phyloP scores from a whole-genome alignment of 768 basidiomycete genomes.

The Mrakia frigida region DNA sequence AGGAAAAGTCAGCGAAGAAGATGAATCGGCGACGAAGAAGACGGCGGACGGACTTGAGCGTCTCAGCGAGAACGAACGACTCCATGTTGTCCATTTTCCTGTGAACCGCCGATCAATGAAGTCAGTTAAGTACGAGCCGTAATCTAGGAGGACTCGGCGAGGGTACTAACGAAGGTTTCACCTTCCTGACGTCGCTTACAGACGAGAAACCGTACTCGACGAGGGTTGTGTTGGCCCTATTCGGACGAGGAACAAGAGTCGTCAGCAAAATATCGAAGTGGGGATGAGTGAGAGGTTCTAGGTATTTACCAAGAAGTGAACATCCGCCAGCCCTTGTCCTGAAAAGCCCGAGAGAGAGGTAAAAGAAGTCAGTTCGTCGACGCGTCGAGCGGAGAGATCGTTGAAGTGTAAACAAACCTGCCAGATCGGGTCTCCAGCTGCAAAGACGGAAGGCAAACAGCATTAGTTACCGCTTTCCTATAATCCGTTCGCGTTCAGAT shows the following conservation, averaged over 20 bases:
- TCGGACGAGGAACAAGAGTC: slow-evolving; percentile 17
- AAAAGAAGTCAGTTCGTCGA: background rate
- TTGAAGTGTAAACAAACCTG: slow-evolving; percentile 16
- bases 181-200: slow-evolving; percentile 42
- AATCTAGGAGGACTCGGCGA: too few species aligned
- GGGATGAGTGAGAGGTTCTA: too few species aligned
- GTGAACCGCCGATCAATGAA: too few species aligned
- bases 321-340: slow-evolving; percentile 50
- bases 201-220: slow-evolving; percentile 42
- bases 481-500: background rate
- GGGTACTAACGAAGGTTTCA: background rate
- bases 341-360: background rate
- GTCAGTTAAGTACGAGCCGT: too few species aligned
- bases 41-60: slow-evolving; percentile 37
- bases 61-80: slow-evolving; percentile 46
- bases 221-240: slow-evolving; percentile 29
- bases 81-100: slow-evolving; percentile 38
- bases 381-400: background rate
- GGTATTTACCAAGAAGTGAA: slow-evolving; percentile 45
- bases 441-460: background rate
- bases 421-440: slow-evolving; percentile 47
- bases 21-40: background rate
- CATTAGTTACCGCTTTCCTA: too few species aligned
- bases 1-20: background rate
- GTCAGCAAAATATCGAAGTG: background rate